Evolutionary conservation across 2,329 filamentous ascomycete genomes (phyloP).

Genomic region (Pseudocercospora crystallina): DNA sequence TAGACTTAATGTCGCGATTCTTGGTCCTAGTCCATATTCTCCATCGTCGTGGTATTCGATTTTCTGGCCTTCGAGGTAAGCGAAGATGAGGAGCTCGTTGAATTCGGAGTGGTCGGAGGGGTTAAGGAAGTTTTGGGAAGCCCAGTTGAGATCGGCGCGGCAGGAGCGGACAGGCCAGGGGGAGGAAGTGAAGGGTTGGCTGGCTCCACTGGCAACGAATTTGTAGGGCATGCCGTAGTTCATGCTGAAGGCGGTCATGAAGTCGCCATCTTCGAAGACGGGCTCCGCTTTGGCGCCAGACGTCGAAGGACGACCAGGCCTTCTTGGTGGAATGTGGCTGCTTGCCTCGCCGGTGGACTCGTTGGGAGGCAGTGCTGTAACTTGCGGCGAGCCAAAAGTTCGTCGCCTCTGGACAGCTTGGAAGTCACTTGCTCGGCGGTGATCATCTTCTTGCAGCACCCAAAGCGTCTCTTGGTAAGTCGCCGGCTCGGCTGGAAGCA

Average conservation of each 20-base stretch:
- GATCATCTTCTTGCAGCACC: no score
- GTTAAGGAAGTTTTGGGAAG: constrained; percentile 45
- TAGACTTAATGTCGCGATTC: constrained; percentile 61
- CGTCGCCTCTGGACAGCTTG: no score
- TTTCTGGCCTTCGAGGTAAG: constrained; percentile 60
- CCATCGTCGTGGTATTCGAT: constrained; percentile 70
- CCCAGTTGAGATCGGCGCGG: constrained; percentile 58
- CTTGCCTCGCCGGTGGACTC: neutral
- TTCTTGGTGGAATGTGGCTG: neutral
- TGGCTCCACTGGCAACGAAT: constrained; percentile 59
- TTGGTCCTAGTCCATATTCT: constrained; percentile 61
- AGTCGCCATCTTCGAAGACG: constrained; percentile 25
- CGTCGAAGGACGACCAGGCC: neutral
- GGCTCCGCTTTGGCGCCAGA: neutral
- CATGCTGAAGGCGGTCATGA: constrained; percentile 38
- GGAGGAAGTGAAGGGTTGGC: constrained; percentile 51
- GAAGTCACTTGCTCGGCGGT: no score
- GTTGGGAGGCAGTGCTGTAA: no score
- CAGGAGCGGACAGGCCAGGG: constrained; percentile 49
- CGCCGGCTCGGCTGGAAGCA: no score
- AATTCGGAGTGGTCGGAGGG: constrained; percentile 44
- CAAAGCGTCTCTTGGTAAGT: no score
- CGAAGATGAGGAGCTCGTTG: constrained; percentile 64
- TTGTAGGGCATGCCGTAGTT: constrained; percentile 63
- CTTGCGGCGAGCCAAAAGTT: no score